Base-by-base conservation (phyloP, 2,329 filamentous ascomycete genomes). In the Pseudogymnoascus sp. region DNA sequence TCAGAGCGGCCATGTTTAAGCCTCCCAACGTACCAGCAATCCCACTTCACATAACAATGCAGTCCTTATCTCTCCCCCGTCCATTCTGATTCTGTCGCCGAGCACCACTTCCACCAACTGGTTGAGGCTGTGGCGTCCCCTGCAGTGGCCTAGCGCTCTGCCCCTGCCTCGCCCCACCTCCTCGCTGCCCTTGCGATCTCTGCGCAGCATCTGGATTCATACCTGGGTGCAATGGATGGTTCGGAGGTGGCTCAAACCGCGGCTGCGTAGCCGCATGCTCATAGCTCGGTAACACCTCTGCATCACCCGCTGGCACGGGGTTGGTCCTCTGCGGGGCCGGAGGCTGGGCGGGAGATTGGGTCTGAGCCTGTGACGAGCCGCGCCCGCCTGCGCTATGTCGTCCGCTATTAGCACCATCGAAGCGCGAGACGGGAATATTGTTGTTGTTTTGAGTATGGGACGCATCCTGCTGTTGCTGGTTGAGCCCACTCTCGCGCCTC, bases 401-500 rank as follows among this genome's bases (percentile, higher is more conserved):
- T 37, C 39, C 60, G 13, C 63, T 67, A 65, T 67, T 73, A 64
- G 62, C 68, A 61, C 68, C 67, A 40, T 66, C 65, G 6, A 48
- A 60, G 18, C 69, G 67, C 6, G 70, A 67, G 9, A 70, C 64
- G n/a, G 71, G 69, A 29, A 69, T 66, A n/a, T 69, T 71, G 18
- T 66, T 75, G 48, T 10, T 55, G 48, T 55, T 33, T n/a, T 15
- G 27, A 9, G 29, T n/a, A 5, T 3, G 9, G 48, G 27, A 12
- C 73, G 5, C 77, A 75, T 77, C 82, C 70, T 87, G 83, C 65
- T 85, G 84, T 65, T 86, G 84, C 69, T 88, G 86, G 0, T 86
- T 89, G 0, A 90, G 78, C 62, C 84, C 77, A 61, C 84, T 85
- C 72, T 92, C 87, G n/a, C 84, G 79, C 9, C 80, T 78, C 6